Evolutionary conservation across 495 filamentous ascomycete species (phyloP).

Genomic region (Pyrenula massariospora): DNA sequence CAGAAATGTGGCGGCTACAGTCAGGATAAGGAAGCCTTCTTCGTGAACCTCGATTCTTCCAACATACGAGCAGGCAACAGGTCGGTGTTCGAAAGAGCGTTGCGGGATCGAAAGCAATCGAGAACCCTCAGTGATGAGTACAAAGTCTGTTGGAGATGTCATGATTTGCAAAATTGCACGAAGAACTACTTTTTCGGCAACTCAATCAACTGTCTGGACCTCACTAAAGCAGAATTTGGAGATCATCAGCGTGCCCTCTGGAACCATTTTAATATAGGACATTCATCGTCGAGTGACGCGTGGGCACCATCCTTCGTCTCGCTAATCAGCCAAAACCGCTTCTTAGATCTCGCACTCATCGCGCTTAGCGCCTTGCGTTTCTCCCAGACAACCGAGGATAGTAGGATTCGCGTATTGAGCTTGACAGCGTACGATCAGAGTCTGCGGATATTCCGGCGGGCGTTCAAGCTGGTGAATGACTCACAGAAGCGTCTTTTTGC

Average conservation of each 20-base stretch:
- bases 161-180: background rate
- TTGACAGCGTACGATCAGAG: background rate
- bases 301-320: background rate
- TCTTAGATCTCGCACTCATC: background rate
- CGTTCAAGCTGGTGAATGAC: background rate
- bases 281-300: background rate
- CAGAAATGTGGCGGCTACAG: background rate
- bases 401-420: background rate
- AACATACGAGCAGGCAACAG: background rate
- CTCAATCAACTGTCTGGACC: background rate
- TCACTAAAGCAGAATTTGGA: background rate
- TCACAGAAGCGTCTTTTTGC: background rate
- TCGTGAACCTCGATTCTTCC: background rate
- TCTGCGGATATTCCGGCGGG: background rate
- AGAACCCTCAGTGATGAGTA: background rate
- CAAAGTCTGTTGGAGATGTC: background rate
- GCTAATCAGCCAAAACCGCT: background rate
- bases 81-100: background rate
- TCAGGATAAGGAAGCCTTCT: background rate
- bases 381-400: background rate
- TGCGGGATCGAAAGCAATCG: background rate
- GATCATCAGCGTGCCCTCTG: background rate
- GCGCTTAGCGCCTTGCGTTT: background rate
- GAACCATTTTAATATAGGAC: background rate
- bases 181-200: background rate